phyloP scores from a whole-genome alignment of 495 filamentous ascomycete genomes.

The Penicillium daleae region DNA sequence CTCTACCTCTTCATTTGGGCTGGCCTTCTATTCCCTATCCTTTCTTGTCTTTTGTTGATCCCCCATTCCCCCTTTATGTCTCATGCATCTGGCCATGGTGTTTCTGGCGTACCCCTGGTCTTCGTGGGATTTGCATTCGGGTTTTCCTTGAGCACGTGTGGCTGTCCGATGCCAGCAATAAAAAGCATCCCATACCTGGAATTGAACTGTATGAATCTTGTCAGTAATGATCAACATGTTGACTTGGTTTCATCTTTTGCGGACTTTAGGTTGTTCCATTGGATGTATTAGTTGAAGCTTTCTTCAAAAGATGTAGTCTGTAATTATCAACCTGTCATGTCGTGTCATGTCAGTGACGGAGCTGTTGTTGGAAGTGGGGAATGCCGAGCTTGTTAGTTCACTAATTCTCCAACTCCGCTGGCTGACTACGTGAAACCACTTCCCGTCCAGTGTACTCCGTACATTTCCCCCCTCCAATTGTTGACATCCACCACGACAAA shows the following conservation, averaged over 20 bases:
- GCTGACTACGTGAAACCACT: neutral
- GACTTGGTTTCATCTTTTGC: neutral
- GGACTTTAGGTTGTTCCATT: neutral
- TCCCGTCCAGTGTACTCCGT: neutral
- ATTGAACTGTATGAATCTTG: neutral
- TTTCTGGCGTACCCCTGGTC: constrained; percentile 24
- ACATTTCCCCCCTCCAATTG: neutral
- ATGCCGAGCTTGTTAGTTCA: neutral
- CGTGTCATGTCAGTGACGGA: too few relatives aligned
- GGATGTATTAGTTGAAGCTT: too few relatives aligned
- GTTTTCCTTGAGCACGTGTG: constrained; percentile 3
- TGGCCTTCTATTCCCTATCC: neutral
- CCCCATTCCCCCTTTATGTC: constrained; percentile 7
- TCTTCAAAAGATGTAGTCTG: too few relatives aligned
- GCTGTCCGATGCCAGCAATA: neutral
- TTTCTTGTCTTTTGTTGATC: neutral
- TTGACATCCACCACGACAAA: neutral
- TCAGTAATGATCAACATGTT: neutral
- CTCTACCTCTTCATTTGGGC: neutral
- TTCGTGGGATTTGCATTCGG: constrained; percentile 4
- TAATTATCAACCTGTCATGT: too few relatives aligned
- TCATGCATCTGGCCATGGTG: constrained; percentile 26
- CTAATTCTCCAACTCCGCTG: neutral
- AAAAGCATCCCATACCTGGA: neutral
- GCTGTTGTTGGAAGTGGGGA: neutral